A percentile compares a stretch with the other conserved stretches of the same genome.
These are phyloP conservation scores for Pachyrhizus erosus DNA, from an alignment of 306 rosid genomes.

Conservation along the genomic window DNA sequence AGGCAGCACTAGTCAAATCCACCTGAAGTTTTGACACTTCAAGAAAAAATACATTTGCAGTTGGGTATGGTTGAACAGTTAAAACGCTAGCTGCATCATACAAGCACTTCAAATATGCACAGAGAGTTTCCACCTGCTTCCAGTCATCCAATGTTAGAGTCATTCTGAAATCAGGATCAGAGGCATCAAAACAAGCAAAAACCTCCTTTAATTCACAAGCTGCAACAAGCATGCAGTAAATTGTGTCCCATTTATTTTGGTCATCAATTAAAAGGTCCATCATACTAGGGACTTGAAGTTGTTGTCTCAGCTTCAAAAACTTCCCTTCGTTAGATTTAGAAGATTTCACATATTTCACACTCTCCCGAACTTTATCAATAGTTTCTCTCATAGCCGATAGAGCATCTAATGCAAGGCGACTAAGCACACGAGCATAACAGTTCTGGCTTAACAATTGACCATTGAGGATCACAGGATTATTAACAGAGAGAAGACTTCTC, in stretches of 20 bases:
- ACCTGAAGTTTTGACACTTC: slow-evolving; percentile 68
- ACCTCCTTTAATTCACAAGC: slow-evolving; percentile 83
- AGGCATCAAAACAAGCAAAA: slow-evolving; percentile 69
- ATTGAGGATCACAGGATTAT: slow-evolving; percentile 68
- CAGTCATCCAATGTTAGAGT: slow-evolving; percentile 68
- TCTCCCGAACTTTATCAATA: slow-evolving; percentile 69
- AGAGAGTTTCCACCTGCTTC: slow-evolving; percentile 73
- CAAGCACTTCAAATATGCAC: slow-evolving; percentile 71
- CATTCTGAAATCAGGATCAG: slow-evolving; percentile 63
- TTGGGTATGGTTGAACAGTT: slow-evolving; percentile 69
- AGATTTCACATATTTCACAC: slow-evolving; percentile 78
- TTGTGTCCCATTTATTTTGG: slow-evolving; percentile 83
- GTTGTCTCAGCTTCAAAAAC: slow-evolving; percentile 67
- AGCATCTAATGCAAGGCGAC: slow-evolving; percentile 72
- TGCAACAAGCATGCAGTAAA: slow-evolving; percentile 79
- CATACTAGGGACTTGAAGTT: slow-evolving; percentile 74
- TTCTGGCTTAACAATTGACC: slow-evolving; percentile 76
- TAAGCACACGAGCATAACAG: slow-evolving; percentile 80
- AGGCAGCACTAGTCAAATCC: slow-evolving; percentile 66
- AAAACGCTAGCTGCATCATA: slow-evolving; percentile 74
- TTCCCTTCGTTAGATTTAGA: slow-evolving; percentile 63
- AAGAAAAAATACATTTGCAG: slow-evolving; percentile 75
- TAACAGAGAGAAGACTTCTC: slow-evolving; percentile 69
- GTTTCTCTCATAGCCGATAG: slow-evolving; percentile 63
- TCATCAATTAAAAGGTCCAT: slow-evolving; percentile 68